Conservation (phyloP, 768 basidiomycete genomes). For the Lentinula sp. region DNA sequence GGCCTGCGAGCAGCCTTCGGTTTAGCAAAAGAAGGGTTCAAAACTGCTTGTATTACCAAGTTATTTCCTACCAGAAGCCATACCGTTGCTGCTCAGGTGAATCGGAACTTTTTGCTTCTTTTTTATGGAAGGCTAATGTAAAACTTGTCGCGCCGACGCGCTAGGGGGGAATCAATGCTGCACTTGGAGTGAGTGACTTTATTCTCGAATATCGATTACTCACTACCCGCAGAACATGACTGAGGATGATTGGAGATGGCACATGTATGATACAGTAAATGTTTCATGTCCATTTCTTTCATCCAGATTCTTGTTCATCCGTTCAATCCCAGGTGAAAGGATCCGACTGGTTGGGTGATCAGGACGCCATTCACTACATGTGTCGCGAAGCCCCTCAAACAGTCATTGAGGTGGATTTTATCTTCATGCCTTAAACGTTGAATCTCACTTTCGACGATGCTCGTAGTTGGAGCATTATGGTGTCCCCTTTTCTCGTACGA, state of each 20-base stretch:
- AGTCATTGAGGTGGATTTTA: conserved; percentile 67
- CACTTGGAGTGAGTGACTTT: conserved; percentile 66
- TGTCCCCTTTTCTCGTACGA: conserved; percentile 96
- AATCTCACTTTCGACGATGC: background rate
- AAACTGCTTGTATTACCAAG: conserved; percentile 99
- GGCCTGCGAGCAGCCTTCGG: conserved; percentile 98
- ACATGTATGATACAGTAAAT: conserved; percentile 92
- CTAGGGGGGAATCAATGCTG: conserved; percentile 97
- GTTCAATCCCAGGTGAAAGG: conserved; percentile 61
- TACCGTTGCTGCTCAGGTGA: conserved; percentile 94
- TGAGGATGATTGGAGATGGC: conserved; percentile 99
- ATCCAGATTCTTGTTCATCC: conserved; percentile 2
- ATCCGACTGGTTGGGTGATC: conserved; percentile 99
- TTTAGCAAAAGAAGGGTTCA: conserved; percentile 95
- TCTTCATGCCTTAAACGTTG: background rate
- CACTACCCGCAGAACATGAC: conserved; percentile 77
- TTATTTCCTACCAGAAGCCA: conserved; percentile 98
- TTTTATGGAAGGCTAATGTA: background rate
- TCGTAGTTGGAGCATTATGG: conserved; percentile 93
- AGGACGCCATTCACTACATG: conserved; percentile 99
- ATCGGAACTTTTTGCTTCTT: conserved; percentile 10
- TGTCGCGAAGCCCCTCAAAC: conserved; percentile 93
- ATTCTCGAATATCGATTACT: background rate
- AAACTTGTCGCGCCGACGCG: conserved; percentile 8
- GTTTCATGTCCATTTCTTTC: no score